A percentile compares a stretch with the other conserved stretches of the same genome.
Conservation (phyloP, 805 yeast species). For the Wickerhamiella domercqiae region DNA sequence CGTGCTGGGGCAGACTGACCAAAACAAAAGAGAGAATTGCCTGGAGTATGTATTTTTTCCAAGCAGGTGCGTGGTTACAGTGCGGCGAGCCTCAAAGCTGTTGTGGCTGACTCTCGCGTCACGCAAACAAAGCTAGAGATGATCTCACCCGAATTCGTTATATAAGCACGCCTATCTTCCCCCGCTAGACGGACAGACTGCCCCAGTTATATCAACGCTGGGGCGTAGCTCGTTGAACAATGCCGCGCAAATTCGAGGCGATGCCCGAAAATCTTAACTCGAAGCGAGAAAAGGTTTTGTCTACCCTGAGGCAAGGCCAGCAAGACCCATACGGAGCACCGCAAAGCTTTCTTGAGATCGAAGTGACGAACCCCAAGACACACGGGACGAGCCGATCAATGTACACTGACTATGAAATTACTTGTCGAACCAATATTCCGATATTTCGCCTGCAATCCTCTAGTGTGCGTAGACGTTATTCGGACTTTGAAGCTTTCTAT, state of each 20-base stretch:
- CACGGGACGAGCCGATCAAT: conserved; percentile 47
- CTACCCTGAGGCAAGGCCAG: conserved; percentile 7
- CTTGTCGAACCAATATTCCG: conserved; percentile 84
- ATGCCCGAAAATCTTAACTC: conserved; percentile 18
- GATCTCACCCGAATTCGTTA: too few species aligned
- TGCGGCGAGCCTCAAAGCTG: too few species aligned
- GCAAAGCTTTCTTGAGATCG: conserved; percentile 84
- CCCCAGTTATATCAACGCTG: not conserved
- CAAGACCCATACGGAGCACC: conserved; percentile 87
- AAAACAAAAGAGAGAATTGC: too few species aligned
- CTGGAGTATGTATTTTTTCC: too few species aligned
- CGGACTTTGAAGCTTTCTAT: conserved; percentile 75
- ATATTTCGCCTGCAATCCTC: conserved; percentile 53
- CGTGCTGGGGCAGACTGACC: too few species aligned
- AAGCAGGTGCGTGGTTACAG: too few species aligned
- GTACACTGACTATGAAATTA: conserved; percentile 85
- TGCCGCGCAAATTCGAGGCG: conserved; percentile 20
- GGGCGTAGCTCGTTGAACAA: too few species aligned
- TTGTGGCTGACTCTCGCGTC: too few species aligned
- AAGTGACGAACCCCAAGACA: conserved; percentile 68
- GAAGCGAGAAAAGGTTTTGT: conserved; percentile 2
- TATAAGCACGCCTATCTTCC: too few species aligned
- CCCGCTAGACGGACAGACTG: not conserved
- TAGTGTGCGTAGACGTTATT: conserved; percentile 68
- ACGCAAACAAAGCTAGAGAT: too few species aligned